Conservation (phyloP, 495 filamentous ascomycete genomes). For the Jackrogersella minutella region DNA sequence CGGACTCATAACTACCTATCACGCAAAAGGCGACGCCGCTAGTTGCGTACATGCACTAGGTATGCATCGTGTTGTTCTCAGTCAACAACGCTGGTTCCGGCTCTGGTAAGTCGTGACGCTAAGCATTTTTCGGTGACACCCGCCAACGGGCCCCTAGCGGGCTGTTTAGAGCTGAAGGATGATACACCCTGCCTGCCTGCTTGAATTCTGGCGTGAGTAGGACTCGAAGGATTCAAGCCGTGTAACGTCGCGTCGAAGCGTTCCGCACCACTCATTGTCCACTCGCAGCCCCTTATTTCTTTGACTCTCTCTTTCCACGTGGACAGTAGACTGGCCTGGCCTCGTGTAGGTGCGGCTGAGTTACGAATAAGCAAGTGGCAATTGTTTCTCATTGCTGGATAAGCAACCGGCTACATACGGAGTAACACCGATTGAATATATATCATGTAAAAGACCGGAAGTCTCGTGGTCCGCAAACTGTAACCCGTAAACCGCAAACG, state of each 20-base stretch:
- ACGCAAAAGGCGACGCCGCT: background rate
- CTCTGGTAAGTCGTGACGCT: background rate
- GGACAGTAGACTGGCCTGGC: slow-evolving; percentile 17
- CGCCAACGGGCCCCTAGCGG: background rate
- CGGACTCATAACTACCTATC: no score
- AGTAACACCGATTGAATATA: slow-evolving; percentile 1
- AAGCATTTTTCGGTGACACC: slow-evolving; percentile 2
- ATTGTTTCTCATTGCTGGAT: slow-evolving; percentile 10
- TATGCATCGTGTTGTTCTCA: no score
- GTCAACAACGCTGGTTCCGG: background rate
- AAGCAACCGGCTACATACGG: slow-evolving; percentile 25
- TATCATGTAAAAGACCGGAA: slow-evolving; percentile 20
- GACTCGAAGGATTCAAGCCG: slow-evolving; percentile 33
- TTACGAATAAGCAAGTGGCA: slow-evolving; percentile 20
- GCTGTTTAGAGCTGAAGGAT: slow-evolving; percentile 2
- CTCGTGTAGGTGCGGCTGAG: slow-evolving; percentile 32
- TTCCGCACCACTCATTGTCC: slow-evolving; percentile 22
- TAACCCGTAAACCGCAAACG: slow-evolving; percentile 17
- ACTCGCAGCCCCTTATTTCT: slow-evolving; percentile 14
- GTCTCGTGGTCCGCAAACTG: slow-evolving; percentile 12
- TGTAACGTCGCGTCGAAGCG: slow-evolving; percentile 26
- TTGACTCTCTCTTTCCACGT: slow-evolving; percentile 23
- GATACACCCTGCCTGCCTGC: background rate
- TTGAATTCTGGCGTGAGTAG: slow-evolving; percentile 23
- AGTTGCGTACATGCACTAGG: no score